phyloP scores from a whole-genome alignment of 2,329 filamentous ascomycete species.

The Claviceps purpurea region DNA sequence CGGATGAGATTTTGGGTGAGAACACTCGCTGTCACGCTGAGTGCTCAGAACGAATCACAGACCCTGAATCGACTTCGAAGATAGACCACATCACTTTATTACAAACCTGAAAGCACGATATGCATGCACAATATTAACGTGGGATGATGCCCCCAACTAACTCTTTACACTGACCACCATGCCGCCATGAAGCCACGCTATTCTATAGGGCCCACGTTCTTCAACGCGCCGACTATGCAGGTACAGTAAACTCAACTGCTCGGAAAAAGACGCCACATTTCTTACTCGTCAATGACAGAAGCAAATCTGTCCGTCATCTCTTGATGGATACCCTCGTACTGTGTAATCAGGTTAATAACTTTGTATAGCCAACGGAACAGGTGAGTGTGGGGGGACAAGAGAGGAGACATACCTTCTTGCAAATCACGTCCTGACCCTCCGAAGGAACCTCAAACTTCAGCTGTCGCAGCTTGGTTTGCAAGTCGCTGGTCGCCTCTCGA shows the following conservation, averaged over 20 bases:
- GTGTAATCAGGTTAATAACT: not conserved
- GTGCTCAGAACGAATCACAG: no score
- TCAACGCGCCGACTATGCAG: not conserved
- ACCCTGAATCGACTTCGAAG: no score
- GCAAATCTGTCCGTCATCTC: constrained; percentile 96
- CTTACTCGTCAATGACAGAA: constrained; percentile 84
- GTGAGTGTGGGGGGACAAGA: not conserved
- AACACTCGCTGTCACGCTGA: no score
- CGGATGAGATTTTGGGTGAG: no score
- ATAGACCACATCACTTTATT: no score
- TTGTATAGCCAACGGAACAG: not conserved
- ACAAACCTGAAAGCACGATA: no score
- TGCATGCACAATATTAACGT: no score
- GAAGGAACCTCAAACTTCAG: constrained; percentile 95
- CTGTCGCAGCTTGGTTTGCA: constrained; percentile 71
- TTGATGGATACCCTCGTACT: constrained; percentile 89
- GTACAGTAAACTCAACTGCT: constrained; percentile 1
- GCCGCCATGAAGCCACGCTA: constrained; percentile 5
- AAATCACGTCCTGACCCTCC: constrained; percentile 67
- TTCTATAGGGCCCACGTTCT: constrained; percentile 17
- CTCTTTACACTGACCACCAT: constrained; percentile 3
- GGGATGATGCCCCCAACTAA: not conserved
- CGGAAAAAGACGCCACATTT: constrained; percentile 2
- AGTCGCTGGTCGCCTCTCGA: constrained; percentile 74
- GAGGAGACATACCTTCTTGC: constrained; percentile 57